Evolutionary conservation across 2,329 filamentous ascomycete genomes (phyloP).

Genomic region (Stenocarpella maydis): DNA sequence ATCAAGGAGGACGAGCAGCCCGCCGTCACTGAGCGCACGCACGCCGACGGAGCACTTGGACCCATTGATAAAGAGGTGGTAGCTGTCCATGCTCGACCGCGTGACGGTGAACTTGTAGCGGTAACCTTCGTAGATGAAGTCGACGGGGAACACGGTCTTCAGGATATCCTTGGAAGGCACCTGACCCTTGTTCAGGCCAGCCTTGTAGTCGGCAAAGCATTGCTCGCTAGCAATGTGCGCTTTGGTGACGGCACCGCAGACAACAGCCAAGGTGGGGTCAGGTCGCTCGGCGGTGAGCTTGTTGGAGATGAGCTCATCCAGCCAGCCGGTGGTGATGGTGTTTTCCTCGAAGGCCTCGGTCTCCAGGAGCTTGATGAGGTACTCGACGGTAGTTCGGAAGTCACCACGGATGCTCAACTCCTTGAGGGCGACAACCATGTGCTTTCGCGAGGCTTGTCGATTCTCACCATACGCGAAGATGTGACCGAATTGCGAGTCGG

Average conservation of each 20-base stretch:
- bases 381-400: slow-evolving; percentile 98
- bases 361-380: slow-evolving; percentile 97
- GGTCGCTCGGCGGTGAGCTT: slow-evolving; percentile 96
- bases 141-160: slow-evolving; percentile 96
- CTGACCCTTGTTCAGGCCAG: slow-evolving; percentile 94
- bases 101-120: slow-evolving; percentile 99
- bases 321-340: slow-evolving; percentile 98
- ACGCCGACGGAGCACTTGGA: slow-evolving; percentile 96
- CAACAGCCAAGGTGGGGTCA: slow-evolving; percentile 90
- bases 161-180: slow-evolving; percentile 96
- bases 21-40: slow-evolving; percentile 90
- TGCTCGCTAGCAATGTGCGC: slow-evolving; percentile 93
- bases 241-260: slow-evolving; percentile 94
- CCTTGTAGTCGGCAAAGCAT: slow-evolving; percentile 86
- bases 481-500: slow-evolving; percentile 98
- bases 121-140: slow-evolving; percentile 97
- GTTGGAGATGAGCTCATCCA: slow-evolving; percentile 98
- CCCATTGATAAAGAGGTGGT: slow-evolving; percentile 98
- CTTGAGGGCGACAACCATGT: slow-evolving; percentile 99
- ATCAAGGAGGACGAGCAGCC: slow-evolving; percentile 87
- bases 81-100: slow-evolving; percentile 89
- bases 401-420: slow-evolving; percentile 99
- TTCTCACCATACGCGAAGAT: slow-evolving; percentile 99
- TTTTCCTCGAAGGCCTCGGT: slow-evolving; percentile 99
- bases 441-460: slow-evolving; percentile 92